Conservation (phyloP, 495 filamentous ascomycete species). For the Penicillium ochrochloron region DNA sequence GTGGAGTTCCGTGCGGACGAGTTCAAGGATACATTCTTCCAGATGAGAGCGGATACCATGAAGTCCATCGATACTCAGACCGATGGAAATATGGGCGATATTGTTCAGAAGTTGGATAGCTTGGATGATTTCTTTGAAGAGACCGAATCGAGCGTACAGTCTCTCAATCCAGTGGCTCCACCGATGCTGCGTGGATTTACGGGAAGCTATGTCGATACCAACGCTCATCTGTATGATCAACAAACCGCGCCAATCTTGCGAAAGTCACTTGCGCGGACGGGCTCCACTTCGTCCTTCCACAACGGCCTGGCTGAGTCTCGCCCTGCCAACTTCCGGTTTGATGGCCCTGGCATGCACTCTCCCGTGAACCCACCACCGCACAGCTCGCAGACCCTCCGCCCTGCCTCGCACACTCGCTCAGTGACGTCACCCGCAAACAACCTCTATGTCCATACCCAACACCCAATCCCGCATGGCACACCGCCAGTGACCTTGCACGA, state of each 20-base stretch:
- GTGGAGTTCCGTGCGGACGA: constrained; percentile 93
- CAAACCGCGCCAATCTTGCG: constrained; percentile 90
- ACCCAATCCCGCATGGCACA: constrained; percentile 30
- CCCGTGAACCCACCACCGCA: constrained; percentile 34
- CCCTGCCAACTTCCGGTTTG: constrained; percentile 56
- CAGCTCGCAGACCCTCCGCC: constrained; percentile 44
- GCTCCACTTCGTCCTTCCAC: constrained; percentile 80
- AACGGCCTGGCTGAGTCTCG: constrained; percentile 81
- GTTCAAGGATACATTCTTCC: constrained; percentile 79
- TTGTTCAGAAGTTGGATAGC: constrained; percentile 88
- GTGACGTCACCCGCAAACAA: constrained; percentile 71
- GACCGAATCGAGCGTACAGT: constrained; percentile 55
- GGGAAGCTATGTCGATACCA: constrained; percentile 72
- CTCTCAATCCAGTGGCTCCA: constrained; percentile 44
- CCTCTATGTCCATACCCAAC: constrained; percentile 50
- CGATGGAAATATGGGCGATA: constrained; percentile 76
- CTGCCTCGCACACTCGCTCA: constrained; percentile 70
- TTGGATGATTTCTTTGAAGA: constrained; percentile 95
- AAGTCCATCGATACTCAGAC: constrained; percentile 85
- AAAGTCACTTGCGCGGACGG: constrained; percentile 73
- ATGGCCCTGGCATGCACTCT: constrained; percentile 67
- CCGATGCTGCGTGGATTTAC: constrained; percentile 65
- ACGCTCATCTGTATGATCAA: constrained; percentile 89
- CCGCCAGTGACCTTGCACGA: constrained; percentile 41
- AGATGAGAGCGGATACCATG: constrained; percentile 84